Conservation (phyloP, 306 rosid genomes). For the Trichosanthes truncata region DNA sequence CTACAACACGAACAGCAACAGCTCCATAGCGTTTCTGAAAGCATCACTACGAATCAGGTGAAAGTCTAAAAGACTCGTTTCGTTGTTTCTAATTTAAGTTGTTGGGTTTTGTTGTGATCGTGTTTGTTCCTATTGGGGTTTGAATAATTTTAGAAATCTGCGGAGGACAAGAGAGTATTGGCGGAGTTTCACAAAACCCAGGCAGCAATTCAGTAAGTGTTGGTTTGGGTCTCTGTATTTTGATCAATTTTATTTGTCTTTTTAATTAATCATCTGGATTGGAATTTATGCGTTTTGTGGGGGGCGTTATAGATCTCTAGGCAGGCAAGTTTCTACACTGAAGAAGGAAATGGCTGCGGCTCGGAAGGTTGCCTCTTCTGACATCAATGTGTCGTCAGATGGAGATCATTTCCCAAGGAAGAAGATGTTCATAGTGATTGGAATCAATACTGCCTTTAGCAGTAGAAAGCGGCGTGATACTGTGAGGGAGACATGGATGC, state of each 20-base stretch:
- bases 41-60: background rate
- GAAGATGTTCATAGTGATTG: conserved; percentile 78
- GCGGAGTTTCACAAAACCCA: conserved; percentile 62
- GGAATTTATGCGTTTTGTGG: conserved; percentile 12
- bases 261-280: background rate
- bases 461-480: conserved; percentile 97
- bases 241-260: background rate
- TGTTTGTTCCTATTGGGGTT: background rate
- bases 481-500: conserved; percentile 99
- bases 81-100: background rate
- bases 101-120: background rate
- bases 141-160: conserved; percentile 34
- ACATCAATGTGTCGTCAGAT: conserved; percentile 8
- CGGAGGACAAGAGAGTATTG: conserved; percentile 40
- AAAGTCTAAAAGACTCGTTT: background rate
- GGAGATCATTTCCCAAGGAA: conserved; percentile 28
- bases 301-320: conserved; percentile 56
- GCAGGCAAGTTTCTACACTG: conserved; percentile 71
- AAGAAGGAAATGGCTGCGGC: conserved; percentile 68
- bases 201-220: conserved; percentile 84
- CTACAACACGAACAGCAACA: background rate
- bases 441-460: conserved; percentile 96
- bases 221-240: conserved; percentile 7
- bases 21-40: background rate
- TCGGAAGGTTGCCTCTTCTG: conserved; percentile 39